phyloP scores from a whole-genome alignment of 1,139 yeast species.

The Yamadazyma sp. region DNA sequence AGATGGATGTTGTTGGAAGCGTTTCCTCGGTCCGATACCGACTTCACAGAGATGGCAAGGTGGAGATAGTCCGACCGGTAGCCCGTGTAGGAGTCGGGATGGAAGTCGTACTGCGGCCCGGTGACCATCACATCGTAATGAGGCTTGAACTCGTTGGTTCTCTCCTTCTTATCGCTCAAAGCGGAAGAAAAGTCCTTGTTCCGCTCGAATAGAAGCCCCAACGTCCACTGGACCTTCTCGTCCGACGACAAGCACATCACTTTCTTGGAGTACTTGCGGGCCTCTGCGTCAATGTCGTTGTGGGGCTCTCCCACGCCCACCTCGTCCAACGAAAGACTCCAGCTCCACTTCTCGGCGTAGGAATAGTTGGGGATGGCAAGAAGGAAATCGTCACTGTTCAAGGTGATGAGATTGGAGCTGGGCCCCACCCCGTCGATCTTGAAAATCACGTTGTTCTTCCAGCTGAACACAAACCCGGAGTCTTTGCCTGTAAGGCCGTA shows the following conservation, averaged over 20 bases:
- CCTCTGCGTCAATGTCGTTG: slow-evolving; percentile 26
- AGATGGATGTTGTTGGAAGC: slow-evolving; percentile 73
- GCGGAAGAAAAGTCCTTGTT: slow-evolving; percentile 21
- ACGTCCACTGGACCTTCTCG: slow-evolving; percentile 42
- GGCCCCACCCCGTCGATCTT: slow-evolving; percentile 61
- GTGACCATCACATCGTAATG: slow-evolving; percentile 47
- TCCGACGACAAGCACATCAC: slow-evolving; percentile 41
- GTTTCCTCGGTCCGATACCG: slow-evolving; percentile 31
- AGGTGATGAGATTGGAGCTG: slow-evolving; percentile 60
- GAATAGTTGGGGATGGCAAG: slow-evolving; percentile 66
- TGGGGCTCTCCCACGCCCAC: slow-evolving; percentile 16
- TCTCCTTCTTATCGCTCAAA: slow-evolving; percentile 32
- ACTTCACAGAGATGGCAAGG: slow-evolving; percentile 59
- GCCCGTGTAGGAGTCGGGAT: slow-evolving; percentile 73
- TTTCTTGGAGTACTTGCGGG: slow-evolving; percentile 35
- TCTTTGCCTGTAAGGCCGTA: slow-evolving; percentile 65
- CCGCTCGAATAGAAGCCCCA: slow-evolving; percentile 45
- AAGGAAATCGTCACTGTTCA: slow-evolving; percentile 65
- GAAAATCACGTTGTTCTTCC: slow-evolving; percentile 66
- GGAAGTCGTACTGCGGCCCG: slow-evolving; percentile 38
- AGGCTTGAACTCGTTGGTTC: slow-evolving; percentile 35
- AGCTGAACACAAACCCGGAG: slow-evolving; percentile 80
- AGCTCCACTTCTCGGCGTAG: slow-evolving; percentile 28
- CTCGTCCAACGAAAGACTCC: slow-evolving; percentile 38
- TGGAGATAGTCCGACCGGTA: slow-evolving; percentile 81